These are phyloP conservation scores for Rhododendron kiyosumense DNA, from an alignment of 148 eudicot genomes.

Conservation along the genomic window DNA sequence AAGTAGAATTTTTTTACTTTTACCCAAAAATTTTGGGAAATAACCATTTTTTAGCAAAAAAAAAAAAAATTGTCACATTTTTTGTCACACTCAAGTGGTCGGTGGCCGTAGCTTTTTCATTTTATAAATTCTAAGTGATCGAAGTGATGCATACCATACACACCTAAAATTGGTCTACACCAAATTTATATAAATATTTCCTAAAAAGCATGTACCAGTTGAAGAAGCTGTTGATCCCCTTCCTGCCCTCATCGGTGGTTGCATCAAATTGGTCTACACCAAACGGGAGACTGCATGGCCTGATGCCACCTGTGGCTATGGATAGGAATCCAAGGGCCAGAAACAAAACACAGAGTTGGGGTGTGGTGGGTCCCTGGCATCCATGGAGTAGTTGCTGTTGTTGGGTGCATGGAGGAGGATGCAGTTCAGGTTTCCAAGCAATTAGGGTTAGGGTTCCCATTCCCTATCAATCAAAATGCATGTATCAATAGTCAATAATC, in stretches of 20 bases:
- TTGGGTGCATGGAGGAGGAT: slow-evolving; percentile 46
- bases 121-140: no score
- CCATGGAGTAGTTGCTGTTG: slow-evolving; percentile 11
- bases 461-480: slow-evolving; percentile 35
- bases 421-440: slow-evolving; percentile 40
- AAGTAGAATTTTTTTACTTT: no score
- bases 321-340: slow-evolving; percentile 45
- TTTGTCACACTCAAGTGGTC: no score
- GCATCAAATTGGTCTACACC: slow-evolving; percentile 79
- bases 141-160: no score
- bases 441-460: slow-evolving; percentile 49
- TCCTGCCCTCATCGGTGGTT: slow-evolving; percentile 59
- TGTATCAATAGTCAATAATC: not conserved
- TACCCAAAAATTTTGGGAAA: no score
- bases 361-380: slow-evolving; percentile 40
- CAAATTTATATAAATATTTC: no score
- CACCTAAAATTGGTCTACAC: not conserved
- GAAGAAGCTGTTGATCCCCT: slow-evolving; percentile 71
- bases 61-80: no score
- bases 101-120: no score
- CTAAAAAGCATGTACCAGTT: slow-evolving; percentile 23
- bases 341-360: slow-evolving; percentile 40
- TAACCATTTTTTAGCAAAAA: no score
- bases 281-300: slow-evolving; percentile 79
- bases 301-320: slow-evolving; percentile 58